These are phyloP conservation scores for Pythium phragmiticola DNA, from an alignment of 352 stramenopile genomes.

Conservation along the genomic window DNA sequence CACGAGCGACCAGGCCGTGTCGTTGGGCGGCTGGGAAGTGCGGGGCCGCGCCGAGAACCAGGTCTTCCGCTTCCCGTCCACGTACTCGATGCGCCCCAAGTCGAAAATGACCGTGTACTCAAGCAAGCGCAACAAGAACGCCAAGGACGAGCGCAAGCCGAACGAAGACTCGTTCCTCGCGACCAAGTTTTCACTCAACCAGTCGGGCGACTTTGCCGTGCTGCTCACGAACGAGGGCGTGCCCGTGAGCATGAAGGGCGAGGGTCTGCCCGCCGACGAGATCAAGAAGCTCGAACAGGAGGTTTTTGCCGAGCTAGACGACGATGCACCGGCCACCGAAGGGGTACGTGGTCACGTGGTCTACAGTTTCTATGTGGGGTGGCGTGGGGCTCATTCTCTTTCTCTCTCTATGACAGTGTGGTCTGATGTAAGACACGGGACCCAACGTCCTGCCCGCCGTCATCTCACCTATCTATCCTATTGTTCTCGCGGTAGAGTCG, in stretches of 20 bases:
- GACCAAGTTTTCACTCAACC: slow-evolving; percentile 79
- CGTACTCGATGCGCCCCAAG: slow-evolving; percentile 67
- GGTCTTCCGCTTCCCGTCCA: slow-evolving; percentile 66
- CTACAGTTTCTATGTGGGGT: not conserved
- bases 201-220: slow-evolving; percentile 65
- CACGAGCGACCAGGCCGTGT: slow-evolving; percentile 51
- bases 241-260: slow-evolving; percentile 61
- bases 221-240: slow-evolving; percentile 63
- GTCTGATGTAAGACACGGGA: slow-evolving; percentile 27
- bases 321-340: slow-evolving; percentile 48
- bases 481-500: slow-evolving; percentile 5
- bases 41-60: slow-evolving; percentile 55
- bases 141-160: slow-evolving; percentile 67
- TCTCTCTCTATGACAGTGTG: slow-evolving; percentile 16
- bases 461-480: slow-evolving; percentile 22
- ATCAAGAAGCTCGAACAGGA: slow-evolving; percentile 61
- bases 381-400: not conserved
- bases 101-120: slow-evolving; percentile 76
- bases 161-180: slow-evolving; percentile 76
- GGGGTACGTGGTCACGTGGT: slow-evolving; percentile 45
- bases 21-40: slow-evolving; percentile 67
- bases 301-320: slow-evolving; percentile 46
- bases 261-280: slow-evolving; percentile 57
- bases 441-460: not conserved
- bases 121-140: slow-evolving; percentile 77